phyloP scores from a whole-genome alignment of 2,329 filamentous ascomycete species.

The Neurospora sp. region DNA sequence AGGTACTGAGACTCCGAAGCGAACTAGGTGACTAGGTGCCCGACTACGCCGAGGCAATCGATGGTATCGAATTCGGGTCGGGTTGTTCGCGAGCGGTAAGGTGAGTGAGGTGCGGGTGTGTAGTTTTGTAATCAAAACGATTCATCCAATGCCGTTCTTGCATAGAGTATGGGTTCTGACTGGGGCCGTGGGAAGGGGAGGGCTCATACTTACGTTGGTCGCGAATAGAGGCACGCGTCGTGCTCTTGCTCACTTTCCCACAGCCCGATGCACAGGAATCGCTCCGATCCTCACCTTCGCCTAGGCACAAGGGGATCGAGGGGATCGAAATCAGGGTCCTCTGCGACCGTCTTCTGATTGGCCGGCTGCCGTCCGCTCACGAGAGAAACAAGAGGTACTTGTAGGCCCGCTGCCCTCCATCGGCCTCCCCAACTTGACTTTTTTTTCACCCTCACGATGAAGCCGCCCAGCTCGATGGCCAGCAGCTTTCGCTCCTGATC shows the following conservation, averaged over 20 bases:
- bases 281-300: conserved; percentile 8
- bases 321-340: conserved; percentile 14
- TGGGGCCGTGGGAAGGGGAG: neutral
- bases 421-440: too few species aligned
- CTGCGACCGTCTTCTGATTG: neutral
- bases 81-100: neutral
- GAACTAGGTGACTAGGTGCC: neutral
- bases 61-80: neutral
- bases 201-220: neutral
- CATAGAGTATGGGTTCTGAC: neutral
- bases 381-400: neutral
- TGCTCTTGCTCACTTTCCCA: conserved; percentile 6
- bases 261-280: conserved; percentile 12
- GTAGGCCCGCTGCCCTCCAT: neutral
- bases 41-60: neutral
- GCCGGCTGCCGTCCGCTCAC: neutral
- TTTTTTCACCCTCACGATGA: neutral
- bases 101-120: neutral
- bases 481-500: neutral
- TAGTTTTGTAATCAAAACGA: neutral
- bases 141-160: neutral
- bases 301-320: conserved; percentile 6
- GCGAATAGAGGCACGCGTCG: neutral
- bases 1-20: neutral
- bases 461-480: neutral